Base-by-base conservation (phyloP, 352 stramenopile species). In the Peronospora belbahrii region DNA sequence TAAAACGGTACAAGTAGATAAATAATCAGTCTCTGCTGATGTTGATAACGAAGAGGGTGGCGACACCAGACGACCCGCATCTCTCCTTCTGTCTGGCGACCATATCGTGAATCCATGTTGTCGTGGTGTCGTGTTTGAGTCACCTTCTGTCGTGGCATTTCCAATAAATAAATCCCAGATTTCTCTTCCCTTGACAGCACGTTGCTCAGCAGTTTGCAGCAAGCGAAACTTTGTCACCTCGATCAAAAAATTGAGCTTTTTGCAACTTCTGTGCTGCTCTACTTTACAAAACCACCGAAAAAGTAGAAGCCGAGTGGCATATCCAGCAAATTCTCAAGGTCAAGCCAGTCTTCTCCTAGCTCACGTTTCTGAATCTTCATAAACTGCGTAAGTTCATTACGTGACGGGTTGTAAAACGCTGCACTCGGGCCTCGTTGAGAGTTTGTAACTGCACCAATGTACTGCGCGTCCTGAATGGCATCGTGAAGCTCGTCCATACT, bases 401-500 rank as follows among this genome's bases (percentile, higher is more conserved):
- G 55, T 9, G 74, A 72, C 25, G 77, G 72, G n/a, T 66, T 79
- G 62, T 88, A 87, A 50, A 84, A 92, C 2, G 77, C 70, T 1
- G 76, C 70, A 25, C 59, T 85, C 0, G 80, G 80, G 0, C 78
- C 73, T 8, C 77, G 77, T 28, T 85, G 69, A 24, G 70, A 58
- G 37, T 93, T 88, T 11, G 60, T 83, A 46, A 95, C 80, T 0
- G 83, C 84, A 41, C 81, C 77, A 38, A 94, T 90, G 52, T 95
- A 95, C 56, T 91, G 75, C 41, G 83, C 82, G 47, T 95, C 83
- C 50, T 94, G 81, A 37, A 95, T 88, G 33, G 83, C 82, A 65
- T 95, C 84, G 42, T 94, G 81, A 19, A 95, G 69, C 54, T 89
- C 83, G 48, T 95, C 79, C 83, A 95, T 94, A n/a, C n/a, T 6